These are phyloP conservation scores for Glonium stellatum DNA, from an alignment of 495 filamentous ascomycete genomes.

Conservation along the genomic window DNA sequence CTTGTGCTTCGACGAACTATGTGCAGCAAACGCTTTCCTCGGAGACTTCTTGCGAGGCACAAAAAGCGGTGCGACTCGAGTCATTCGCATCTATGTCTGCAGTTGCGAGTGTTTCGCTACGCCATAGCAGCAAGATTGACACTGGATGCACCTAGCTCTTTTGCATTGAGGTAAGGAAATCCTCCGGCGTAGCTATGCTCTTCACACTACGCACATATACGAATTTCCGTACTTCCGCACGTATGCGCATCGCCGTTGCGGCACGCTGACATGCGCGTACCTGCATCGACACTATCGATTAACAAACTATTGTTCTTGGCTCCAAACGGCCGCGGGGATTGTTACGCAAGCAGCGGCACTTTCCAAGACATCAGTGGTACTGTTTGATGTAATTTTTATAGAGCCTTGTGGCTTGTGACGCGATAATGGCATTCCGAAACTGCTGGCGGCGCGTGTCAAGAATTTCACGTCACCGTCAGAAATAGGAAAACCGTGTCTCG, in stretches of 20 bases:
- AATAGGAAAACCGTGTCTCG: background rate
- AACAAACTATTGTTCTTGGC: background rate
- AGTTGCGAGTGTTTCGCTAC: background rate
- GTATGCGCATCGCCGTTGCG: background rate
- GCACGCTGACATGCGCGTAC: background rate
- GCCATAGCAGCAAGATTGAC: background rate
- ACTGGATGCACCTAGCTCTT: background rate
- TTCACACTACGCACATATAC: background rate
- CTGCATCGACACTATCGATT: background rate
- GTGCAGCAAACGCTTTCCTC: background rate
- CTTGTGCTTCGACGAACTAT: background rate
- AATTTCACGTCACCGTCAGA: background rate
- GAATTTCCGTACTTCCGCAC: background rate
- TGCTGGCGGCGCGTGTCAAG: no score
- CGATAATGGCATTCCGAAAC: background rate
- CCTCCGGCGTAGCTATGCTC: background rate
- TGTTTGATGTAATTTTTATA: background rate
- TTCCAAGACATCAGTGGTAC: background rate
- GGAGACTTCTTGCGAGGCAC: background rate
- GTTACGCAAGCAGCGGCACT: background rate
- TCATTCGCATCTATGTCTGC: background rate
- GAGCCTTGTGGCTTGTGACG: constrained; percentile 10
- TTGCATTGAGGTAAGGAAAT: background rate
- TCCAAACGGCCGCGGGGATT: background rate
- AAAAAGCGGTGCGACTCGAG: background rate